Base-by-base conservation (phyloP, 2,329 filamentous ascomycete genomes). In the Colletotrichum paranaense region DNA sequence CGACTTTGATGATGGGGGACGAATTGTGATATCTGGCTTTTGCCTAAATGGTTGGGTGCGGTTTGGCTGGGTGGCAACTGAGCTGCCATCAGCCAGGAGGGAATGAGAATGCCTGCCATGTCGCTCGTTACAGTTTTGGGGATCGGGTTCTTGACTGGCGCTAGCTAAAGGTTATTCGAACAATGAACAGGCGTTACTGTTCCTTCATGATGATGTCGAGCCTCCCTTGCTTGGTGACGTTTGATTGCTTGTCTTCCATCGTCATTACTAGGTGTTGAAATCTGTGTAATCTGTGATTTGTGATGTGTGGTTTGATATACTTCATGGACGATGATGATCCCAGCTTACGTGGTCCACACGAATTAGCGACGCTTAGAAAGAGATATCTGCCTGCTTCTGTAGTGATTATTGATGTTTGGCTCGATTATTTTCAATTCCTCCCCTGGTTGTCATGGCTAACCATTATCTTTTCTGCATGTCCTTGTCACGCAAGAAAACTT, bases 1-100 rank as follows among this genome's bases (percentile, higher is more conserved):
- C 67, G 70, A 73, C 60, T 70, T 70, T 73, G 70, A 73, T 73
- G 70, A 73, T 70, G 70, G 64, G 28, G 70, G 67, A 65, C 46
- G 46, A 65, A 49, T 57, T 57, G 65, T 65, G 67, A 63, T 62
- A 35, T 60, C 35, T 30, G 70, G 46, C 46, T 35, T 49, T 35
- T 70, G n/a, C 32, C 3, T 64, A 22, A 16, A 26, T 7, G 19
- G 32, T 42, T 1, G 55, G 24, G 19, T 30, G 55, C 46, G 22
- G 52, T 42, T 65, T 26, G 16, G 60, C 46, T 46, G 66, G 66
- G 16, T 28, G 38, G 59, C 42, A 12, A 53, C 24, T 26, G 30
- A 9, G 46, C 5, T 26, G 11, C 19, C 53, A 60, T n/a, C 53
- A 12, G 53, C 59, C n/a, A 11, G 35, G 22, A 12, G 26, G 42